A percentile compares a stretch with the other conserved stretches of the same genome.
Conservation (phyloP, 2,329 filamentous ascomycete species). For the Knoxdaviesia capensis region DNA sequence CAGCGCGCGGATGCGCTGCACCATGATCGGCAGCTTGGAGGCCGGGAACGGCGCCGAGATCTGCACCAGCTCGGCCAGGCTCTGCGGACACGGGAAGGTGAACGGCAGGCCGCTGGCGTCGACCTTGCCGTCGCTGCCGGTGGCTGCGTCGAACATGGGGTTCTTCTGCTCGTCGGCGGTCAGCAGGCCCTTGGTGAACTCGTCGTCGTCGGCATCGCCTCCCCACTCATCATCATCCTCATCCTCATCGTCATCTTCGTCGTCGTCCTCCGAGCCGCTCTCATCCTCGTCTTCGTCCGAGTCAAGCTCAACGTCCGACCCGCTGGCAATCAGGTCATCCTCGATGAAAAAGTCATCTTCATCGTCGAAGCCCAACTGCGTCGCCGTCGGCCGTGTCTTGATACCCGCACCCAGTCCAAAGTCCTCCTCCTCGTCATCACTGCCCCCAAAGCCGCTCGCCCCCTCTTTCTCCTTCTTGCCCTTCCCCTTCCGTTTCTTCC, state of each 20-base stretch:
- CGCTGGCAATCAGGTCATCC: conserved; percentile 69
- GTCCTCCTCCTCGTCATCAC: conserved; percentile 26
- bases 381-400: conserved; percentile 31
- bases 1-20: conserved; percentile 81
- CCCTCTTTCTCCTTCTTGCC: conserved; percentile 1
- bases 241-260: conserved; percentile 15
- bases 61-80: conserved; percentile 52
- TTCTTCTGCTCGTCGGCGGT: conserved; percentile 35
- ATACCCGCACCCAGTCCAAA: conserved; percentile 42
- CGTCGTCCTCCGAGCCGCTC: conserved; percentile 23
- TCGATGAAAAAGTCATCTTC: conserved; percentile 90
- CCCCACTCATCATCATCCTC: conserved; percentile 14
- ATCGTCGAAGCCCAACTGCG: conserved; percentile 61
- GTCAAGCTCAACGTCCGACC: conserved; percentile 44
- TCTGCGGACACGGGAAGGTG: conserved; percentile 70
- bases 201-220: conserved; percentile 32
- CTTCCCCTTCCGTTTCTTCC: conserved; percentile 5
- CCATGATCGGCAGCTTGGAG: conserved; percentile 51
- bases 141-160: conserved; percentile 26
- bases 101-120: conserved; percentile 48
- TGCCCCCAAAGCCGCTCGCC: background rate
- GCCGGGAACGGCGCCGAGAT: conserved; percentile 40
- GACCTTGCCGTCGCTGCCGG: conserved; percentile 19
- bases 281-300: conserved; percentile 33
- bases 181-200: conserved; percentile 51